Percentiles rank a stretch among this genome's conserved stretches.
Conservation (phyloP, 495 filamentous ascomycete species). For the Neurospora sp. region DNA sequence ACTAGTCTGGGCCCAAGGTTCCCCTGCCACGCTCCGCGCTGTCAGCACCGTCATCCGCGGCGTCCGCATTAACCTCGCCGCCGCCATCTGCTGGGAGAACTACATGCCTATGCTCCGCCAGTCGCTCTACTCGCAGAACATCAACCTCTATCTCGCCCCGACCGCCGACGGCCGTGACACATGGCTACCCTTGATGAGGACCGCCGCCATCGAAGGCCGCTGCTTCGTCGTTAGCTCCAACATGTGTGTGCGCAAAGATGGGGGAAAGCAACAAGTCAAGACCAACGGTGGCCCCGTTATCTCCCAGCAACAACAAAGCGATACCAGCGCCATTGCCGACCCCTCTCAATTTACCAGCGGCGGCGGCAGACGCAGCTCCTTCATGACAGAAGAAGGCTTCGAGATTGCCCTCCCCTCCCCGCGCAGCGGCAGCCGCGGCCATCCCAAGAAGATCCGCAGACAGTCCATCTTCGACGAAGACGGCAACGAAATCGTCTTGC, state of each 20-base stretch:
- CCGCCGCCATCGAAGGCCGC: conserved; percentile 69
- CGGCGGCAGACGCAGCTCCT: conserved; percentile 17
- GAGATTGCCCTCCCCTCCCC: conserved; percentile 27
- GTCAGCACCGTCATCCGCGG: conserved; percentile 72
- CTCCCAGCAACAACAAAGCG: not conserved
- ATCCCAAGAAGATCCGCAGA: conserved; percentile 1
- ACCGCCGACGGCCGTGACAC: conserved; percentile 81
- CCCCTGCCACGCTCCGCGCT: conserved; percentile 67
- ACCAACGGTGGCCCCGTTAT: not conserved
- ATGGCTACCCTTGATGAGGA: conserved; percentile 76
- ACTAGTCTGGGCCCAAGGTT: conserved; percentile 84
- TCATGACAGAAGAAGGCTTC: conserved; percentile 26
- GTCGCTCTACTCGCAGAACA: conserved; percentile 76
- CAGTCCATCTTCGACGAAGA: conserved; percentile 35
- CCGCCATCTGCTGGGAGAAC: conserved; percentile 96
- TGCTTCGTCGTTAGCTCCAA: conserved; percentile 84
- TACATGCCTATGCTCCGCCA: conserved; percentile 80
- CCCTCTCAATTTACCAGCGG: not conserved
- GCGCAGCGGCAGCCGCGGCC: not conserved
- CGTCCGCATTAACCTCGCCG: conserved; percentile 64
- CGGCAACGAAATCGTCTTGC: conserved; percentile 37
- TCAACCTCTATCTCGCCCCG: conserved; percentile 86
- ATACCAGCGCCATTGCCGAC: not conserved
- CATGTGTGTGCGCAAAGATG: conserved; percentile 52
- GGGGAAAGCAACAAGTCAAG: not conserved